Conservation (phyloP, 306 rosid genomes). For the Citrullus colocynthis region DNA sequence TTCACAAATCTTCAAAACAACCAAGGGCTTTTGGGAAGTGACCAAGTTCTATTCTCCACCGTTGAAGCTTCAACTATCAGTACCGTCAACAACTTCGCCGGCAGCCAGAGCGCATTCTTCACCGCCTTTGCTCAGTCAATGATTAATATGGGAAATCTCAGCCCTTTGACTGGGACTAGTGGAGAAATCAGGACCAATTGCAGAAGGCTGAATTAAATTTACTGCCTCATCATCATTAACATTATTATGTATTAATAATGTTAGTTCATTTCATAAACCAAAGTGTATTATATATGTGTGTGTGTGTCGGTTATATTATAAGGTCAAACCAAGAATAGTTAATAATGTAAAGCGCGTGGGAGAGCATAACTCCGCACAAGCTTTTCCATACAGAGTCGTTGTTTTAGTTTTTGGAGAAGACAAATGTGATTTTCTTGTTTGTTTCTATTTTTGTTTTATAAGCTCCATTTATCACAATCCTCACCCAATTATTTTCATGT, state of each 20-base stretch:
- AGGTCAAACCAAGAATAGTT: not conserved
- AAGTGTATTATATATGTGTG: too few relatives aligned
- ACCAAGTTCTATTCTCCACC: slow-evolving; percentile 29
- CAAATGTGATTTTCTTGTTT: not conserved
- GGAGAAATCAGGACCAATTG: slow-evolving; percentile 34
- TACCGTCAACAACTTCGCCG: slow-evolving; percentile 21
- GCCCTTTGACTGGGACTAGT: slow-evolving; percentile 18
- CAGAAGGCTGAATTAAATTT: slow-evolving; percentile 14
- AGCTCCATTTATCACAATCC: too few relatives aligned
- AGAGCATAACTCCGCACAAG: not conserved
- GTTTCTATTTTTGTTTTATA: not conserved
- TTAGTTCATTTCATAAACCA: too few relatives aligned
- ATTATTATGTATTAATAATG: too few relatives aligned
- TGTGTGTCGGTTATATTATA: not conserved
- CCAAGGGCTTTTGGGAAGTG: slow-evolving; percentile 26
- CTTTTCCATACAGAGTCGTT: not conserved
- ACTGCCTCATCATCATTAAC: too few relatives aligned
- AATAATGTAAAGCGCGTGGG: not conserved
- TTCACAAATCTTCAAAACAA: slow-evolving; percentile 25
- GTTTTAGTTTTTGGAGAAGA: not conserved
- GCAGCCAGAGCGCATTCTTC: slow-evolving; percentile 22
- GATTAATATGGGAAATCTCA: slow-evolving; percentile 29
- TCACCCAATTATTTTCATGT: too few relatives aligned
- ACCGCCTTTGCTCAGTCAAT: slow-evolving; percentile 26
- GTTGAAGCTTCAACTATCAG: slow-evolving; percentile 12